phyloP scores from a whole-genome alignment of 2,329 filamentous ascomycete genomes.

The Fusarium hostae region DNA sequence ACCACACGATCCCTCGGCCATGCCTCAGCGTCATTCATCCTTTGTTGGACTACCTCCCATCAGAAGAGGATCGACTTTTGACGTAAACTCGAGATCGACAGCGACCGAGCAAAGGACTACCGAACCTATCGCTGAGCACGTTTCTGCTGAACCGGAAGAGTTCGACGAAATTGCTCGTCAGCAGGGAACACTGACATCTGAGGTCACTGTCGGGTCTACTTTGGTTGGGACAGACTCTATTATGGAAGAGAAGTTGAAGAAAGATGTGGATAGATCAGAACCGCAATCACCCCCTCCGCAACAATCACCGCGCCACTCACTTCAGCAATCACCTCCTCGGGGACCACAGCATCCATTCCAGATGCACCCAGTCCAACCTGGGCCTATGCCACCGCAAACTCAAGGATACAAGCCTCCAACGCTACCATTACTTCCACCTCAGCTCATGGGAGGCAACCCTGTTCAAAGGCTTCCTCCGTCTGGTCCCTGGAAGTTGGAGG shows the following conservation, averaged over 20 bases:
- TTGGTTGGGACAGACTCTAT: conserved; percentile 36
- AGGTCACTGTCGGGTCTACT: conserved; percentile 34
- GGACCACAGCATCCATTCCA: conserved; percentile 34
- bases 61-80: conserved; percentile 67
- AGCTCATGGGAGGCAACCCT: conserved; percentile 48
- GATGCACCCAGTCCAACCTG: conserved; percentile 31
- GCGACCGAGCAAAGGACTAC: conserved; percentile 48
- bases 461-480: conserved; percentile 55
- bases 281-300: conserved; percentile 15
- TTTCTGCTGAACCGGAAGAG: conserved; percentile 49
- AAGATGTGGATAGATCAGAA: conserved; percentile 18
- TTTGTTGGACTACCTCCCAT: conserved; percentile 70
- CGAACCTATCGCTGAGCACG: conserved; percentile 49
- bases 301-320: conserved; percentile 3
- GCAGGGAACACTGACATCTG: conserved; percentile 36
- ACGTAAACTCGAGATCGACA: conserved; percentile 50
- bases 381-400: conserved; percentile 20
- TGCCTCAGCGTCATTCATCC: conserved; percentile 58
- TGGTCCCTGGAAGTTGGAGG: conserved; percentile 65
- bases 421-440: conserved; percentile 41
- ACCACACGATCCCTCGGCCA: conserved; percentile 33
- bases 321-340: conserved; percentile 16
- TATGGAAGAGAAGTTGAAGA: conserved; percentile 28
- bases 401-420: conserved; percentile 18
- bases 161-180: conserved; percentile 25